A percentile compares a stretch with the other conserved stretches of the same genome.
These are phyloP conservation scores for Boeremia lycopersici DNA, from an alignment of 2,329 filamentous ascomycete species.

Conservation along the genomic window DNA sequence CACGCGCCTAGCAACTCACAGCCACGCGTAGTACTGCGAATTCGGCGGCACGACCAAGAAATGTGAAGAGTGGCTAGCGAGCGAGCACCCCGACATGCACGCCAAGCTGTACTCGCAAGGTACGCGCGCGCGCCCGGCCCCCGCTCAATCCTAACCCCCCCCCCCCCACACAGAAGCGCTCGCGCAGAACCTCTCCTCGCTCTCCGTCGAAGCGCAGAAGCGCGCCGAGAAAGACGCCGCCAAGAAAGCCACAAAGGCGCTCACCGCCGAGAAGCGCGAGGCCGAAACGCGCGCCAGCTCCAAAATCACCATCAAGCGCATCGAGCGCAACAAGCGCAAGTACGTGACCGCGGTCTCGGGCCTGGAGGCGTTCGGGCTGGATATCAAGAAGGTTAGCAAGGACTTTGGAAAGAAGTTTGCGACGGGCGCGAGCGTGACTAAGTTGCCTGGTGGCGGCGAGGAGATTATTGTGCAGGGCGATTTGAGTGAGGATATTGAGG, in stretches of 20 bases:
- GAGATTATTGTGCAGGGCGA: conserved; percentile 99
- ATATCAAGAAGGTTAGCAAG: conserved; percentile 95
- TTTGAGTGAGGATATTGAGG: conserved; percentile 90
- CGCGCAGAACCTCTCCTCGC: conserved; percentile 80
- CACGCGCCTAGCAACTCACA: conserved; percentile 15
- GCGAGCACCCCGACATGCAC: conserved; percentile 76
- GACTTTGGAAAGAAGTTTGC: conserved; percentile 99
- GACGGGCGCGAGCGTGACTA: conserved; percentile 90
- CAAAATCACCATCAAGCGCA: conserved; percentile 89
- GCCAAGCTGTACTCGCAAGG: conserved; percentile 83
- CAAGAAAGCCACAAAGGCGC: conserved; percentile 96
- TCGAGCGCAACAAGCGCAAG: conserved; percentile 98
- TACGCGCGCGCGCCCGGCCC: conserved; percentile 49
- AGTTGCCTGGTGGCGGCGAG: conserved; percentile 82
- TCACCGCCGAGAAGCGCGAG: conserved; percentile 81
- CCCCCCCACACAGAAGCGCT: conserved; percentile 60
- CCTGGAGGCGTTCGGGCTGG: conserved; percentile 86
- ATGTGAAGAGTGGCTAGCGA: conserved; percentile 93
- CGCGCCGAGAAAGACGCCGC: conserved; percentile 93
- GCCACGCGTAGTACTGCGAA: conserved; percentile 82
- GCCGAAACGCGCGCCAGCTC: conserved; percentile 81
- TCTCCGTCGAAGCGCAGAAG: conserved; percentile 91
- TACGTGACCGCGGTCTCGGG: conserved; percentile 92
- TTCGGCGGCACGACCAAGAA: conserved; percentile 96
- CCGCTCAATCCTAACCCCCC: too few species aligned